Evolutionary conservation across 139 green algal species (phyloP), one percentile per base, ranked within the genome.

Genomic region (Coelastrella sp.): DNA sequence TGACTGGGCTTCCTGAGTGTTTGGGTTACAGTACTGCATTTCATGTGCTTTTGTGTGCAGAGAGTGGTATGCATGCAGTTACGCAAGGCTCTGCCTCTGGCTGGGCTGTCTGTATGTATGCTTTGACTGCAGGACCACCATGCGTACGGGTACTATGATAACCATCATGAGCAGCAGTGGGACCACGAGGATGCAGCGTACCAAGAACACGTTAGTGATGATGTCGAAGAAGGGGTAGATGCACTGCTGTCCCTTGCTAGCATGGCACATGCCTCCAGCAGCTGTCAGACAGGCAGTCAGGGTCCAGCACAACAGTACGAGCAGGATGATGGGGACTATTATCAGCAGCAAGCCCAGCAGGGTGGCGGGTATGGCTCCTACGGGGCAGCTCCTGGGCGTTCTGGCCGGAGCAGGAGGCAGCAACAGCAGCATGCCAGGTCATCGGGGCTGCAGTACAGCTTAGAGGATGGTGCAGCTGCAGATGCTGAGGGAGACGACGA

Each of bases 161-260:
- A 89, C 57, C 68, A 81, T 6, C 65, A 57, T 66, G 65, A 58
- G 7, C 54, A 58, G 14, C 68, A 80, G 66, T 60, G 71, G 73
- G 59, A 84, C 6, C 19, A 71, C 84, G 85, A 83, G 47, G 58
- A 83, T 11, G 73, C n/a, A 77, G 71, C 19, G 56, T 58, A 80
- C 32, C 47, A 84, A 61, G 81, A 92, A 0, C 94, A 97, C 60
- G 85, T 94, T 11, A 61, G 82, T 60, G 81, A 92, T 4, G 95
- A 97, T 71, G 85, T 94, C 11, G 92, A 89, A 4, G 94, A 95
- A 78, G 95, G 95, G 6, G 94, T 96, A 11, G 95, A 97, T 58
- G 95, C 95, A 0, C 92, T 97, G 87, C 89, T 97, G 65, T 95
- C 94, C 0, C 89, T 97, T 65, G 95, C 95, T 0, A 92, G 80